Evolutionary conservation across 352 stramenopile genomes (phyloP), one percentile per base, ranked within the genome.

Genomic region (Phytophthora europaea): DNA sequence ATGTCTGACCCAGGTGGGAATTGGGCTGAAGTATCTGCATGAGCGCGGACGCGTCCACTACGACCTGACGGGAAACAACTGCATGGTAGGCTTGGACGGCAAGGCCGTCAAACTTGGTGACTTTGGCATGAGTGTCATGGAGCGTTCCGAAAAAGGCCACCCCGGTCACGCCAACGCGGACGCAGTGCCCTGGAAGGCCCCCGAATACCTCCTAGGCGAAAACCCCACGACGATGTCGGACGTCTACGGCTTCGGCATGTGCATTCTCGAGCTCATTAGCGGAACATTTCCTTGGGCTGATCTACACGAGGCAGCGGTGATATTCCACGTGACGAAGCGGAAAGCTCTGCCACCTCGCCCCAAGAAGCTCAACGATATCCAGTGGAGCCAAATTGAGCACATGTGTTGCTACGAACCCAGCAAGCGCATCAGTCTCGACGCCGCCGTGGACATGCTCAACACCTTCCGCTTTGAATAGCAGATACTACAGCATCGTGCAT

Each of bases 1-100:
- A 16, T 61, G 48, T 38, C 65, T 81, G 22, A 6, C 59, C 6
- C 50, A 78, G 5, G 68, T 60, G 10, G 72, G 75, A 0, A 60
- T 82, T 6, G 78, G 78, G 0, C 47, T 85, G 2, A 69, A 76
- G 34, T 83, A 81, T 23, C 51, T 85, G 6, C 78, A 85, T 12
- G 45, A 65, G 13, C 36, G 36, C 3, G 36, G 36, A 18, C 2
- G 18, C 4, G 1, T 85, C 23, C 78, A 85, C 28, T 75, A 67
- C 34, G 74, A 85, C 45, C 20, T 85, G 13, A 85, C 81, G 31
- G 52, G 62, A 2, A 77, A 81, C 33, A 81, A 71, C 10, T 72
- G 78, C 26, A 65, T 81, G 60, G 59, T 81, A 4, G 61, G 74
- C 16, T 73, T 55, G 12, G 70, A 78, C 22, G 58, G 54, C 18